phyloP scores from a whole-genome alignment of 345 rosid species.

The Durio zibethinus region DNA sequence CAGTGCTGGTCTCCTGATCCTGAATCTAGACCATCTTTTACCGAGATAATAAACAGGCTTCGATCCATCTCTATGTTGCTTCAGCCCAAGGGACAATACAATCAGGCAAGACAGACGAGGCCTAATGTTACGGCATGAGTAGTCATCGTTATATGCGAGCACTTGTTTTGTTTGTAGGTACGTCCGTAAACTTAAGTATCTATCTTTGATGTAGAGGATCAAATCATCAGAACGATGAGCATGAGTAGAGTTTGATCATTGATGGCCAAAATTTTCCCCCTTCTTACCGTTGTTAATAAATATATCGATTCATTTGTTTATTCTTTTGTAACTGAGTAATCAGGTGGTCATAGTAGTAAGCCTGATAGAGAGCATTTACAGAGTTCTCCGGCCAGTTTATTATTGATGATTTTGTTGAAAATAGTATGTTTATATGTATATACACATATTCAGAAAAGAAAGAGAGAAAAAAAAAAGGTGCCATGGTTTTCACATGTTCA shows the following conservation, averaged over 20 bases:
- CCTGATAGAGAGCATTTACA: not conserved
- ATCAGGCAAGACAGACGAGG: conserved; percentile 29
- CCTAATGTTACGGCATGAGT: conserved; percentile 13
- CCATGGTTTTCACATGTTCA: not conserved
- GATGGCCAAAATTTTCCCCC: not conserved
- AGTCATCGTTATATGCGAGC: not conserved
- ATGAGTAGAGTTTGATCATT: conserved; percentile 8
- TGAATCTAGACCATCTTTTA: conserved; percentile 54
- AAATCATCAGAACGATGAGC: conserved; percentile 4
- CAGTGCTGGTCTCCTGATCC: conserved; percentile 66
- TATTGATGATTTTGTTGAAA: conserved; percentile 1
- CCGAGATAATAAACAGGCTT: conserved; percentile 49
- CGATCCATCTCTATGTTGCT: conserved; percentile 41
- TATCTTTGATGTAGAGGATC: not conserved
- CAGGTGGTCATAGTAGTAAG: conserved; percentile 4
- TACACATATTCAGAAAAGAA: not conserved
- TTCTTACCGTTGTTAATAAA: conserved; percentile 1
- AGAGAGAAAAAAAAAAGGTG: not conserved
- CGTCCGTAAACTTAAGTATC: not conserved
- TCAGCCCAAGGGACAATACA: conserved; percentile 26
- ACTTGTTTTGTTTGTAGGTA: conserved; percentile 3
- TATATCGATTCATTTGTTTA: conserved; percentile 26
- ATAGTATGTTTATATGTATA: not conserved
- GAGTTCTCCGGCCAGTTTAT: not conserved
- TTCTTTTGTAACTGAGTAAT: conserved; percentile 27